Evolutionary conservation across 352 stramenopile species (phyloP), one percentile per base, ranked within the genome.

Genomic region (Globisporangium irregulare): DNA sequence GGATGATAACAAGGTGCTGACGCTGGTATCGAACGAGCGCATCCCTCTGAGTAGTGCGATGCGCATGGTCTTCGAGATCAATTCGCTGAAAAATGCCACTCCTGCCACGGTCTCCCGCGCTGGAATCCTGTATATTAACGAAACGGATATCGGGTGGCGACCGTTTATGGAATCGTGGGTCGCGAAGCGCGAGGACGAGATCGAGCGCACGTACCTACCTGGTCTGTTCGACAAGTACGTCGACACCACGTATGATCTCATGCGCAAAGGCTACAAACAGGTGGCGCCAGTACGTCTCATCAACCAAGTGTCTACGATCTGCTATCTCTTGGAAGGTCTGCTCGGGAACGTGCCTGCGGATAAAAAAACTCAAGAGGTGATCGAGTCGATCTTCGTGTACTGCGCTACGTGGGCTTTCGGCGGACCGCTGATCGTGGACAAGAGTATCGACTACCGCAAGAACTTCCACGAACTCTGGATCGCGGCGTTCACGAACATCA

Each of bases 131-230:
- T 96, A 81, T 36, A 97, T 97, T 69, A 97, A 95, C 55, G 88
- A 95, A 56, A 90, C 84, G 3, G 89, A 95, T 66, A 93, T 99
- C 69, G 97, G 97, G 4, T 99, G 96, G 95, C 81, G 95, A 62
- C 97, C 97, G 41, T 98, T 99, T 65, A 97, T 98, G 69, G 96
- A 99, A 70, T 98, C 91, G 7, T 99, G 97, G 97, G 87, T 98
- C 18, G 90, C 93, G 1, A 87, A 91, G 22, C 86, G 95, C 8
- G 88, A 97, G 61, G 82, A 96, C 63, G 96, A 97, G 67, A 81
- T 82, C 5, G 96, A 99, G 68, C 90, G 91, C 46, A 97, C 95
- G 58, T 95, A 94, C 66, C 72, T 99, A 0, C 95, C 92, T 6
- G 92, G 81, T 0, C 77, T 99, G 1, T 99, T 99, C 76, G 96